Percentiles rank a stretch among this genome's conserved stretches.
Conservation (phyloP, 2,329 filamentous ascomycete species). For the Colletotrichum brevisporum region DNA sequence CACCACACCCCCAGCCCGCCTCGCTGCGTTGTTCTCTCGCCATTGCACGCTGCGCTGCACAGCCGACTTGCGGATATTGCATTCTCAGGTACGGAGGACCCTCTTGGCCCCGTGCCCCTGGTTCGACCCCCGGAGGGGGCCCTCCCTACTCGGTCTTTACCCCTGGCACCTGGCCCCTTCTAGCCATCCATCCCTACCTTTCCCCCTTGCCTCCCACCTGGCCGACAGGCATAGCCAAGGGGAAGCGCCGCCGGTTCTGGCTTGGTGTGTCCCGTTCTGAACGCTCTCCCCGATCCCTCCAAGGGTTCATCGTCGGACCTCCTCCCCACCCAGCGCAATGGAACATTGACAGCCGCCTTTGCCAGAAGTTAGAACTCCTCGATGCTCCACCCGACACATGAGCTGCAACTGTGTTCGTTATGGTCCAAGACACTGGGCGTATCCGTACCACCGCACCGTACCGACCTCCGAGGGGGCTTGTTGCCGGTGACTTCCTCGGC, state of each 20-base stretch:
- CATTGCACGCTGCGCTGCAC: slow-evolving; percentile 1
- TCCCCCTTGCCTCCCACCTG: slow-evolving; percentile 37
- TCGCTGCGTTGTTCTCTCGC: background rate
- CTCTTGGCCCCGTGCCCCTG: background rate
- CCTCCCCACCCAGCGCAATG: slow-evolving; percentile 20
- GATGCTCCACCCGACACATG: background rate
- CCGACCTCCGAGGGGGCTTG: no score
- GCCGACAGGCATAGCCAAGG: slow-evolving; percentile 32
- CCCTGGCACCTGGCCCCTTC: slow-evolving; percentile 30
- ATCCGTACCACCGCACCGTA: no score
- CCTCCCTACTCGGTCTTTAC: background rate
- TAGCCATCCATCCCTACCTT: slow-evolving; percentile 32
- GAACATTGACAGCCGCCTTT: slow-evolving; percentile 36
- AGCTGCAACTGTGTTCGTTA: slow-evolving; percentile 1
- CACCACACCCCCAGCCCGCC: no score
- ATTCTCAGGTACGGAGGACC: slow-evolving; percentile 14
- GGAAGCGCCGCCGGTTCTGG: slow-evolving; percentile 26
- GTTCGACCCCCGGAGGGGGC: background rate
- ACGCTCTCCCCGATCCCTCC: slow-evolving; percentile 30
- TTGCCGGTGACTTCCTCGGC: no score
- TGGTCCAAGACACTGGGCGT: no score
- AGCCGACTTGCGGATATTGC: slow-evolving; percentile 18
- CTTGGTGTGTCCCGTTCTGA: slow-evolving; percentile 33
- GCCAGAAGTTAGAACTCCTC: slow-evolving; percentile 20
- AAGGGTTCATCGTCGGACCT: slow-evolving; percentile 31